These are phyloP conservation scores for Zasmidium cellare DNA, from an alignment of 2,329 filamentous ascomycete genomes.

Conservation along the genomic window DNA sequence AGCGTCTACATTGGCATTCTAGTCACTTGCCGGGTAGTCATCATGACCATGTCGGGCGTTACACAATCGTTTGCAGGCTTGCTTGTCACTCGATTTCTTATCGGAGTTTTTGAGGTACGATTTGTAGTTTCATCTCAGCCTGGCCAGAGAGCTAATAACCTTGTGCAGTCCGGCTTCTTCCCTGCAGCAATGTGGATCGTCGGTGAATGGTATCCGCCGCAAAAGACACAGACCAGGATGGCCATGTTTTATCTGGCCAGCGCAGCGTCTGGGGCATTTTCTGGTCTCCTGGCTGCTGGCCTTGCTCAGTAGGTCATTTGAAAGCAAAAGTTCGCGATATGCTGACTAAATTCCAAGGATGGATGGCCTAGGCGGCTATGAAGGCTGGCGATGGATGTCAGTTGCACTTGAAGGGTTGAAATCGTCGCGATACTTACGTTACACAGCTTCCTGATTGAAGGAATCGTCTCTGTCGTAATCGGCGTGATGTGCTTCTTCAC, in stretches of 20 bases:
- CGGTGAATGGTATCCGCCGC: constrained; percentile 25
- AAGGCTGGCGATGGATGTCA: constrained; percentile 46
- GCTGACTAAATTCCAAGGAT: constrained; percentile 18
- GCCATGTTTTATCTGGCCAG: constrained; percentile 23
- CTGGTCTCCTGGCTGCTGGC: constrained; percentile 25
- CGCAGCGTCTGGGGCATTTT: constrained; percentile 25
- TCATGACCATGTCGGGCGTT: constrained; percentile 51
- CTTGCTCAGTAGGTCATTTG: constrained; percentile 26
- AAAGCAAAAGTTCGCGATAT: too few relatives aligned
- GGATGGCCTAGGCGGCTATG: constrained; percentile 37
- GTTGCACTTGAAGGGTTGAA: constrained; percentile 34
- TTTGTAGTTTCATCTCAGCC: too few relatives aligned
- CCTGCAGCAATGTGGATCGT: constrained; percentile 39
- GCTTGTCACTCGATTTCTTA: constrained; percentile 76
- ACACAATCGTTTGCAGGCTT: constrained; percentile 72
- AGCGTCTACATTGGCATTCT: constrained; percentile 28
- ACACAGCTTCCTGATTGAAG: constrained; percentile 46
- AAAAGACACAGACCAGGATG: constrained; percentile 22
- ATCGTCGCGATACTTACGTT: background rate
- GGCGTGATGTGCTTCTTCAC: constrained; percentile 53
- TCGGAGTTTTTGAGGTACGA: constrained; percentile 64
- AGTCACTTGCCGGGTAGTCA: constrained; percentile 23
- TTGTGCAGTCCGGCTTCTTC: constrained; percentile 56
- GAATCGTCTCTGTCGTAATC: constrained; percentile 56
- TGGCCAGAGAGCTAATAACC: too few relatives aligned